Base-by-base conservation (phyloP, 2,329 filamentous ascomycete species). In the Penicillium hesseltinei region DNA sequence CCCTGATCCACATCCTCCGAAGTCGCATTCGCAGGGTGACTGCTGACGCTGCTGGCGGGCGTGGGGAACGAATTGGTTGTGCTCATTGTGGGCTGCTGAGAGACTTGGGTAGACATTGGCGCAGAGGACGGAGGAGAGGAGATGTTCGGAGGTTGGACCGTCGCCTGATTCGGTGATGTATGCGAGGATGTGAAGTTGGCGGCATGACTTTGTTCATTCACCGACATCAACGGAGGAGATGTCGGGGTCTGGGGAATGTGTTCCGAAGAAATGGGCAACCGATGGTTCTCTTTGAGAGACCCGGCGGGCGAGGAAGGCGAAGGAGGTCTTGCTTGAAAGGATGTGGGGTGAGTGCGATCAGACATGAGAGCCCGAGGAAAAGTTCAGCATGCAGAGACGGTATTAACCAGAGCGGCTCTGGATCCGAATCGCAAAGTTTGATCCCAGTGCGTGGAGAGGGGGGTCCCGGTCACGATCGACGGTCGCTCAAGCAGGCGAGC, bases 151-250 rank as follows among this genome's bases (percentile, higher is more conserved):
- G 71, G 67, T 70, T 75, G 75, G 66, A 71, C 70, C 64, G 72
- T 73, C 69, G 74, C 70, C 72, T 77, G 72, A 65, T 74, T 73
- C 62, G 77, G 73, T 70, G 77, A 77, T 67, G 75, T 70, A 69
- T 79, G 75, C 68, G 73, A 70, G 66, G 76, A 72, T 70, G 72
- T 69, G 69, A 77, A 74, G 65, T 72, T 71, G 67, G 75, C 73
- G 71, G 73, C 78, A 80, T 80, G 75, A 66, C 74, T 79, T 69
- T 75, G 75, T 68, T 77, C 73, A 66, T 75, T 76, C 69, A 78
- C 75, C 73, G 77, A 79, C 78, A 80, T 80, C 73, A 78, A 79
- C 72, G 75, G 74, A 76, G 75, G 73, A 59, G 76, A 78, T 68
- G 71, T 75, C 62, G 73, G 73, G 38, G 73, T 73, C 58, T 74